Conservation (phyloP, 768 basidiomycete genomes). For the Clitopilus hobsonii region DNA sequence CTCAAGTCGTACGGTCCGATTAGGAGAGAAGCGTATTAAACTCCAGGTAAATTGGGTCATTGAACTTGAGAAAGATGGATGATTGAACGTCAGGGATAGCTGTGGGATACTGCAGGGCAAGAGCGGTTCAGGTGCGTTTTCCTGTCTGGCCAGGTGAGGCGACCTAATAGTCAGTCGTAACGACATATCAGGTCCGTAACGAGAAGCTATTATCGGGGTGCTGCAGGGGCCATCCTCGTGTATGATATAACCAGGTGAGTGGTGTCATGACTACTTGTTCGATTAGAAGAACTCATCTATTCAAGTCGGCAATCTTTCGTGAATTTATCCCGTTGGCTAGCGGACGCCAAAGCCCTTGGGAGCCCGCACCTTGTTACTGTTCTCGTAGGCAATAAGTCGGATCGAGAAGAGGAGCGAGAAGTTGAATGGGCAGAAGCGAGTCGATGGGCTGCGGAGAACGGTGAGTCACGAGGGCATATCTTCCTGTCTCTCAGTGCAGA, state of each 20-base stretch:
- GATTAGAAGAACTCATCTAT: slow-evolving; percentile 9
- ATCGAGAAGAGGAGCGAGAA: slow-evolving; percentile 90
- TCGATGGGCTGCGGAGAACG: slow-evolving; percentile 93
- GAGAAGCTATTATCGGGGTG: slow-evolving; percentile 93
- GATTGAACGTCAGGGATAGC: slow-evolving; percentile 35
- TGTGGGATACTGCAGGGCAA: slow-evolving; percentile 98
- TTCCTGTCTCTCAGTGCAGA: background rate
- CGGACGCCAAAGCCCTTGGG: slow-evolving; percentile 89
- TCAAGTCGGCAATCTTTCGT: slow-evolving; percentile 81
- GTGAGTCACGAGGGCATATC: slow-evolving; percentile 33
- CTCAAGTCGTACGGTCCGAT: slow-evolving; percentile 86
- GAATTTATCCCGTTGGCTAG: slow-evolving; percentile 84
- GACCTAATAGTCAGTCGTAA: slow-evolving; percentile 5
- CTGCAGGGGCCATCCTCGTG: slow-evolving; percentile 86
- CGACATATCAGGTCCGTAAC: slow-evolving; percentile 68
- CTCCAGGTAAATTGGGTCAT: slow-evolving; percentile 70
- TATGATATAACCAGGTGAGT: slow-evolving; percentile 86
- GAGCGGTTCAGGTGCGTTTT: slow-evolving; percentile 76
- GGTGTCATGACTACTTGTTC: slow-evolving; percentile 15
- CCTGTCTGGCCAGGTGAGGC: background rate
- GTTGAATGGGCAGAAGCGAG: slow-evolving; percentile 96
- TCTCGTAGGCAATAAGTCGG: slow-evolving; percentile 93
- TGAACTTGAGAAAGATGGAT: background rate
- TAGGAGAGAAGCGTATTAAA: slow-evolving; percentile 94
- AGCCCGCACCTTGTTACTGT: slow-evolving; percentile 89